Percentiles rank a stretch among this genome's conserved stretches.
These are phyloP conservation scores for Podospora didyma DNA, from an alignment of 495 filamentous ascomycete genomes.

Conservation along the genomic window DNA sequence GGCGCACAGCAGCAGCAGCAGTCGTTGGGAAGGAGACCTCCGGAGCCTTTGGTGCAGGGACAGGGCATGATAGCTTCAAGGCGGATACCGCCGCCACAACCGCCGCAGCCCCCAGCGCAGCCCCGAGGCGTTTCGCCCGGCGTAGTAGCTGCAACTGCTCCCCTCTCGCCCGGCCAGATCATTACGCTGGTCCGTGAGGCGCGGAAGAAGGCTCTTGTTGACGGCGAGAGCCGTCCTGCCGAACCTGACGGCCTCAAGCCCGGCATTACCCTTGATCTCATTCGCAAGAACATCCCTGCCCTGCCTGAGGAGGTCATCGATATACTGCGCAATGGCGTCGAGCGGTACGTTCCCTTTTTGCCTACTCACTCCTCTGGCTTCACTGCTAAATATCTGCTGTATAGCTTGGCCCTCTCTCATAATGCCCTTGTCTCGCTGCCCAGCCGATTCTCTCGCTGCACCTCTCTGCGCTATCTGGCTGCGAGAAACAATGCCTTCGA, in stretches of 20 bases:
- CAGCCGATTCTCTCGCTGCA: conserved; percentile 66
- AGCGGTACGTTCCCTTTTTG: conserved; percentile 51
- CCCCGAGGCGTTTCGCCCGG: not conserved
- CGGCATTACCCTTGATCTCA: conserved; percentile 69
- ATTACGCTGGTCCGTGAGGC: conserved; percentile 48
- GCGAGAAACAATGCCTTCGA: conserved; percentile 71
- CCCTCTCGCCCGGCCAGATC: conserved; percentile 32
- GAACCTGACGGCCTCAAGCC: conserved; percentile 57
- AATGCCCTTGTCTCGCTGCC: conserved; percentile 70
- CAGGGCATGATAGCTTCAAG: too few relatives aligned
- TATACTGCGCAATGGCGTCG: conserved; percentile 74
- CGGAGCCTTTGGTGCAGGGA: not conserved
- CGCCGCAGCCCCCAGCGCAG: not conserved
- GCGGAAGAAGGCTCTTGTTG: conserved; percentile 49
- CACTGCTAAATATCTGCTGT: not conserved
- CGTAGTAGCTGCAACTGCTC: not conserved
- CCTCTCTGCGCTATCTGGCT: conserved; percentile 74
- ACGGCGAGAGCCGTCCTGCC: conserved; percentile 51
- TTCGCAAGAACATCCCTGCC: conserved; percentile 62
- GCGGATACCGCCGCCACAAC: not conserved
- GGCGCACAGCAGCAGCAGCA: not conserved
- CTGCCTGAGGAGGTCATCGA: conserved; percentile 76
- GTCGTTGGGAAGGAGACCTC: not conserved
- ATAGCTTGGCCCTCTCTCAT: conserved; percentile 70
- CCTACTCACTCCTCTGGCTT: not conserved